Evolutionary conservation across 345 rosid species (phyloP).

Genomic region (Salix caprea): DNA sequence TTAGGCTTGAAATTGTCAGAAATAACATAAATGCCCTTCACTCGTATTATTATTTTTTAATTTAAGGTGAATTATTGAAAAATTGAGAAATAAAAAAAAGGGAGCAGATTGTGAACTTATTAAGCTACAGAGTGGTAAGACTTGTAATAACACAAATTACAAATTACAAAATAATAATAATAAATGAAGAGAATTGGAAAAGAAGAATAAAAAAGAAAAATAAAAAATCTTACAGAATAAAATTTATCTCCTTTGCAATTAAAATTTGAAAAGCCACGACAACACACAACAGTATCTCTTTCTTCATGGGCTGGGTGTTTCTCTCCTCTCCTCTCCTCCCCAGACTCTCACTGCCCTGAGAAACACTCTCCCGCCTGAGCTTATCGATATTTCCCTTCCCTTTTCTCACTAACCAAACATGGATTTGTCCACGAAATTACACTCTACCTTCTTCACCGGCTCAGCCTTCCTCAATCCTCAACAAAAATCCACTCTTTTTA

Average conservation of each 20-base stretch:
- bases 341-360: background rate
- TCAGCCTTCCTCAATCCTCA: background rate
- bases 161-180: no score
- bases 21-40: no score
- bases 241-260: background rate
- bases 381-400: background rate
- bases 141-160: background rate
- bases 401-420: background rate
- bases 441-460: background rate
- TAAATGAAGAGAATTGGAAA: no score
- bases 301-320: background rate
- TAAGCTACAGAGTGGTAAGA: background rate
- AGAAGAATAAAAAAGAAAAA: no score
- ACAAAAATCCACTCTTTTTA: background rate
- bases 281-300: background rate
- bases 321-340: background rate
- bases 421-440: background rate
- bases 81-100: no score
- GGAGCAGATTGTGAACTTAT: no score
- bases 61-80: no score
- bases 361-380: background rate
- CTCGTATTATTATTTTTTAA: no score
- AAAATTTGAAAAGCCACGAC: background rate
- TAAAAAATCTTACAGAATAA: background rate
- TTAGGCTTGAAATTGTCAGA: background rate